Evolutionary conservation across 345 rosid species (phyloP).

Genomic region (Eutrema yunnanense): DNA sequence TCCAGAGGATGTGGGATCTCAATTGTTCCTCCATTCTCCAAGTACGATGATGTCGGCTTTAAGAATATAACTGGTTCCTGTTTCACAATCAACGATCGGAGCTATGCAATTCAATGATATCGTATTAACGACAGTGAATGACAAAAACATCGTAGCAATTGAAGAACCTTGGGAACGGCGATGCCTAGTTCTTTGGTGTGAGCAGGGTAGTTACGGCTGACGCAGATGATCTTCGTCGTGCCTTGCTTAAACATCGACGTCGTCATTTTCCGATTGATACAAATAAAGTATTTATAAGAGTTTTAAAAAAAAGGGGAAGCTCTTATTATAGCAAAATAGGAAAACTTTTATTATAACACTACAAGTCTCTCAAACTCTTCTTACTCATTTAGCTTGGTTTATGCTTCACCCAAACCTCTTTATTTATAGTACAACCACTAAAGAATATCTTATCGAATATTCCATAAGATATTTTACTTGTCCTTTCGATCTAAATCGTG

Average conservation of each 20-base stretch:
- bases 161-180: conserved; percentile 83
- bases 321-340: too few species aligned
- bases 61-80: conserved; percentile 92
- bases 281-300: too few species aligned
- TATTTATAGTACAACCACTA: too few species aligned
- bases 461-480: too few species aligned
- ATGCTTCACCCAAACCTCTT: too few species aligned
- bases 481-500: too few species aligned
- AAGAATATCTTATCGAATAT: too few species aligned
- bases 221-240: conserved; percentile 77
- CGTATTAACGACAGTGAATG: background rate
- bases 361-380: too few species aligned
- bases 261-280: conserved; percentile 27
- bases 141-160: too few species aligned
- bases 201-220: conserved; percentile 95
- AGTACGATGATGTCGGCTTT: conserved; percentile 92
- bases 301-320: too few species aligned
- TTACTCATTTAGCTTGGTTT: too few species aligned
- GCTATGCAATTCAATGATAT: background rate
- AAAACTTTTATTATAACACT: too few species aligned
- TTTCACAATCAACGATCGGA: background rate
- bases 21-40: conserved; percentile 87
- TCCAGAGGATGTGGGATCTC: conserved; percentile 68
- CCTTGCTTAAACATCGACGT: conserved; percentile 48
- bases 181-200: conserved; percentile 97